phyloP scores from a whole-genome alignment of 768 basidiomycete genomes.

The Leccinum boreale region DNA sequence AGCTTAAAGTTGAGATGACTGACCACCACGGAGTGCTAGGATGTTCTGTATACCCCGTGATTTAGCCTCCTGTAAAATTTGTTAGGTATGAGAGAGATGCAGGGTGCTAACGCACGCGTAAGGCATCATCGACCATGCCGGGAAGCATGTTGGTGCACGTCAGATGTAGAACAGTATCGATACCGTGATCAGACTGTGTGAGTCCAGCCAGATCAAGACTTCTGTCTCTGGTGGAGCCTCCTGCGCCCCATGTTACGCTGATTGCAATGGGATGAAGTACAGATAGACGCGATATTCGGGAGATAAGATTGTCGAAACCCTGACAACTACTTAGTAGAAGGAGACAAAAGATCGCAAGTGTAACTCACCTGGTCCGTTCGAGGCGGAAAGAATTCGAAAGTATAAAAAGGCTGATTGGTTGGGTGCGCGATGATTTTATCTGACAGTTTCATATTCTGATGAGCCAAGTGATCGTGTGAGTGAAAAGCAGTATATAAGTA shows the following conservation, averaged over 20 bases:
- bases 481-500: constrained; percentile 4
- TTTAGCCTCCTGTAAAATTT: constrained; percentile 63
- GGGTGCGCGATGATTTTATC: constrained; percentile 56
- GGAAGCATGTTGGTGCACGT: constrained; percentile 97
- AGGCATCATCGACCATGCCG: constrained; percentile 81
- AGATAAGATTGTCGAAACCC: constrained; percentile 89
- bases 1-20: constrained; percentile 13
- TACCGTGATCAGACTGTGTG: constrained; percentile 65
- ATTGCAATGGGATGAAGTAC: constrained; percentile 76
- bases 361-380: constrained; percentile 76
- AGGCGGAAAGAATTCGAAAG: constrained; percentile 97
- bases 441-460: constrained; percentile 60
- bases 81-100: not conserved
- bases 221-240: constrained; percentile 85
- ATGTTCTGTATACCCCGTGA: constrained; percentile 82
- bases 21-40: constrained; percentile 89
- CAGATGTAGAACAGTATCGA: constrained; percentile 90
- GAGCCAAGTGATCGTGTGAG: not conserved
- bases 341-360: not conserved
- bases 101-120: constrained; percentile 54
- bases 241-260: constrained; percentile 97
- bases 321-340: constrained; percentile 29
- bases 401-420: constrained; percentile 69
- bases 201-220: constrained; percentile 83
- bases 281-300: constrained; percentile 83